Evolutionary conservation across 352 stramenopile species (phyloP).

Genomic region (Phytophthora pseudosyringae): DNA sequence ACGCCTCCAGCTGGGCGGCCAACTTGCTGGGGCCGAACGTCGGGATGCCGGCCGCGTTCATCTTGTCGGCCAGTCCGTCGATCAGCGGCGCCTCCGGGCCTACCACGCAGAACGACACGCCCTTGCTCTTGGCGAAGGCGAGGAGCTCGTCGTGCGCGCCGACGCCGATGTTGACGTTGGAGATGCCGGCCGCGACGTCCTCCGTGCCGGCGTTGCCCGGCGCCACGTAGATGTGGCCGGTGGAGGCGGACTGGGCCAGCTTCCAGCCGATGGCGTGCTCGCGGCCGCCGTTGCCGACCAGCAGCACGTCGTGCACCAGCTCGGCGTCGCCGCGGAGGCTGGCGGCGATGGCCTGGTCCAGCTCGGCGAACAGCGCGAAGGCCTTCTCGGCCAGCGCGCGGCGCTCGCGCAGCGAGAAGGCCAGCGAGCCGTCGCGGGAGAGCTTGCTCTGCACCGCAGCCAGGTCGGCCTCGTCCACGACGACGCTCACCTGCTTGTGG

Average conservation of each 20-base stretch:
- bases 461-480: slow-evolving; percentile 76
- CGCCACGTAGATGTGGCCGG: slow-evolving; percentile 86
- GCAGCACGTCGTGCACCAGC: slow-evolving; percentile 87
- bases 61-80: slow-evolving; percentile 95
- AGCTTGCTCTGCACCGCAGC: slow-evolving; percentile 55
- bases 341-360: slow-evolving; percentile 72
- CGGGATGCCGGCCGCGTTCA: slow-evolving; percentile 91
- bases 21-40: slow-evolving; percentile 96
- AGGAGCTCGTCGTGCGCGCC: slow-evolving; percentile 74
- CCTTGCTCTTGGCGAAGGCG: slow-evolving; percentile 86
- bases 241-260: slow-evolving; percentile 83
- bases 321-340: slow-evolving; percentile 62
- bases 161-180: slow-evolving; percentile 79
- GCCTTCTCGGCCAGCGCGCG: slow-evolving; percentile 79
- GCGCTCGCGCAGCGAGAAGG: slow-evolving; percentile 75
- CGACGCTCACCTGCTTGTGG: slow-evolving; percentile 86
- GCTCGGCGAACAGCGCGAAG: slow-evolving; percentile 74
- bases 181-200: slow-evolving; percentile 52
- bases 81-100: slow-evolving; percentile 98
- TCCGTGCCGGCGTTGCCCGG: slow-evolving; percentile 92
- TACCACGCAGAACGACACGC: slow-evolving; percentile 96
- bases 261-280: slow-evolving; percentile 97
- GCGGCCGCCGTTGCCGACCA: slow-evolving; percentile 93
- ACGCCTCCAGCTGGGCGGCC: slow-evolving; percentile 97
- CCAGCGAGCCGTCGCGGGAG: slow-evolving; percentile 65